Percentiles rank a stretch among this genome's conserved stretches.
Evolutionary conservation across 176 grass and related monocot genomes (phyloP).

Genomic region (Tillandsia fasciculata): DNA sequence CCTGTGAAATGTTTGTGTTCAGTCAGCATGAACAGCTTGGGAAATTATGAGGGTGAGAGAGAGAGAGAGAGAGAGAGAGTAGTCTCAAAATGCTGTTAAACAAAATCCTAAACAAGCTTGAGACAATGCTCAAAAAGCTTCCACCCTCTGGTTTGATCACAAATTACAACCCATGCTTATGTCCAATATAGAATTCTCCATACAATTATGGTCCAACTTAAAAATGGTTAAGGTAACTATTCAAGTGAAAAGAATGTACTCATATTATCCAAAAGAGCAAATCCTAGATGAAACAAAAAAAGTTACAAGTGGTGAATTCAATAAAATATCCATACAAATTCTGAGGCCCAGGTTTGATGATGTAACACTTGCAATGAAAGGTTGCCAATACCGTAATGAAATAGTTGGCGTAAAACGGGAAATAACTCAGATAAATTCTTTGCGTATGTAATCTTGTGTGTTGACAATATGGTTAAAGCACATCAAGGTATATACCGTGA

Average conservation of each 20-base stretch:
- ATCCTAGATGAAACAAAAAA: too few species aligned
- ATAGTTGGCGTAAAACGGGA: too few species aligned
- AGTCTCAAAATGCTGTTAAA: not conserved
- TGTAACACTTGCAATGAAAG: too few species aligned
- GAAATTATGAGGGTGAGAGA: not conserved
- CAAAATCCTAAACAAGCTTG: too few species aligned
- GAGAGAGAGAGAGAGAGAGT: not conserved
- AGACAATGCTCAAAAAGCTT: not conserved
- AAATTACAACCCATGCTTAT: not conserved
- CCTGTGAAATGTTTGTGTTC: constrained; percentile 29
- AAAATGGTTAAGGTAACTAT: not conserved
- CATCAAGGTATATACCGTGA: too few species aligned
- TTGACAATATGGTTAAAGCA: too few species aligned
- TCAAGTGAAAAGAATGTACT: not conserved
- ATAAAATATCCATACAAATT: too few species aligned
- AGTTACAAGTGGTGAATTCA: too few species aligned
- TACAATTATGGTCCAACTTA: not conserved
- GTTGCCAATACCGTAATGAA: too few species aligned
- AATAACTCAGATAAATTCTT: too few species aligned
- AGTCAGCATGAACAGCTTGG: not conserved
- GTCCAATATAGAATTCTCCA: not conserved
- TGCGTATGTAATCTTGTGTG: too few species aligned
- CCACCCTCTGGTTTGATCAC: not conserved
- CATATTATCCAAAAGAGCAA: not conserved
- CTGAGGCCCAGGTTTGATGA: too few species aligned